phyloP scores from a whole-genome alignment of 2,329 filamentous ascomycete genomes.

The Venturia aucupariae region DNA sequence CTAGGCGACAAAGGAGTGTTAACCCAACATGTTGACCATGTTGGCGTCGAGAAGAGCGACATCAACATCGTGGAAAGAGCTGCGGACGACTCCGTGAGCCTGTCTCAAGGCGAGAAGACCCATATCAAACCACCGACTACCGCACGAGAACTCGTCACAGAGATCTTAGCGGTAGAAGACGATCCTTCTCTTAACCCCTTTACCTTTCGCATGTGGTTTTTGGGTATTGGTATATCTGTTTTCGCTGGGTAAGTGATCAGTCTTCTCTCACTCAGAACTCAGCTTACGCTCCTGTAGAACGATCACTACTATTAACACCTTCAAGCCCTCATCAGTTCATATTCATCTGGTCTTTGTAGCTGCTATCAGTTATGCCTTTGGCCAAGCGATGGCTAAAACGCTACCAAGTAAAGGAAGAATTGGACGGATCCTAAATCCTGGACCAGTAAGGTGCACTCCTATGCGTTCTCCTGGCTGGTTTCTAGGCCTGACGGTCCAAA shows the following conservation, averaged over 20 bases:
- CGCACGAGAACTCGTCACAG: conserved; percentile 11
- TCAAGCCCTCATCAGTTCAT: conserved; percentile 38
- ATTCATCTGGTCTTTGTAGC: conserved; percentile 38
- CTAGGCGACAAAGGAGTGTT: neutral
- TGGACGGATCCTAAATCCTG: conserved; percentile 32
- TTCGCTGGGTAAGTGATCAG: conserved; percentile 27
- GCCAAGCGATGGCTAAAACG: conserved; percentile 29
- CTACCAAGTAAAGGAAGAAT: conserved; percentile 29
- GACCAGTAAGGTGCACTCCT: conserved; percentile 17
- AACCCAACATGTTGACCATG: neutral
- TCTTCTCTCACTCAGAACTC: neutral
- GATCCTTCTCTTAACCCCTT: conserved; percentile 14
- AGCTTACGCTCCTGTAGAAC: conserved; percentile 5
- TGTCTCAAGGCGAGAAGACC: neutral
- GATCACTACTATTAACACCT: conserved; percentile 19
- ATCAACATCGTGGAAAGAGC: neutral
- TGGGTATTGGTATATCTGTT: conserved; percentile 14
- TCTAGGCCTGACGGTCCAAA: too few relatives aligned
- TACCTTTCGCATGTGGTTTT: conserved; percentile 14
- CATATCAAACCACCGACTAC: conserved; percentile 9
- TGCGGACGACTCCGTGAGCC: neutral
- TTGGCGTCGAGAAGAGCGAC: neutral
- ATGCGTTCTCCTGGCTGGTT: too few relatives aligned
- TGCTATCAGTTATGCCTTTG: conserved; percentile 37
- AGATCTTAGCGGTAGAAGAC: conserved; percentile 12